phyloP scores from a whole-genome alignment of 2,329 filamentous ascomycete genomes.

The Diaporthe eres region DNA sequence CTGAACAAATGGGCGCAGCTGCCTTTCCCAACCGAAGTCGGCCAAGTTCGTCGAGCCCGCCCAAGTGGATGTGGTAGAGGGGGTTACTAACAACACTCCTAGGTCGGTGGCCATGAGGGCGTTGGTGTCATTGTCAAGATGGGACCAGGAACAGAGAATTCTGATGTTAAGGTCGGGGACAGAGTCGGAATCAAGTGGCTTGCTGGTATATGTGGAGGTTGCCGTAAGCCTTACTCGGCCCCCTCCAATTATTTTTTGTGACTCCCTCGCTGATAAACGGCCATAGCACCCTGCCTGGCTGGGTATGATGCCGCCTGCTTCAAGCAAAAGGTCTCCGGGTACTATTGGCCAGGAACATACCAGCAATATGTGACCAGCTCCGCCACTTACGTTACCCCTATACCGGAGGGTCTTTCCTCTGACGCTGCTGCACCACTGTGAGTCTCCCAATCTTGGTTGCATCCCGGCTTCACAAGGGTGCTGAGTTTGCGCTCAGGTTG shows the following conservation, averaged over 20 bases:
- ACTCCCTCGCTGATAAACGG: constrained; percentile 50
- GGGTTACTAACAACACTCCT: constrained; percentile 47
- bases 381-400: constrained; percentile 78
- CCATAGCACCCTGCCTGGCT: constrained; percentile 61
- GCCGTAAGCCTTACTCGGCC: constrained; percentile 45
- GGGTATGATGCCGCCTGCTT: constrained; percentile 76
- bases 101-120: constrained; percentile 75
- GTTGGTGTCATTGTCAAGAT: constrained; percentile 76
- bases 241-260: background rate
- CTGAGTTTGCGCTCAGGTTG: constrained; percentile 5
- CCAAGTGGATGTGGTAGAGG: no score
- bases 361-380: constrained; percentile 77
- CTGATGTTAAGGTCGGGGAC: constrained; percentile 74
- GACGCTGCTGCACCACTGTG: constrained; percentile 75
- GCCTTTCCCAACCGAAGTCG: constrained; percentile 40
- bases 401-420: constrained; percentile 72
- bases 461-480: no score
- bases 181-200: constrained; percentile 81
- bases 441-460: background rate
- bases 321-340: constrained; percentile 73
- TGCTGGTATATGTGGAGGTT: constrained; percentile 67
- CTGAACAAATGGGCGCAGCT: constrained; percentile 39
- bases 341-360: constrained; percentile 80
- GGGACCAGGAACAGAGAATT: constrained; percentile 69
- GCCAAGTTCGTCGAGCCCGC: constrained; percentile 39